Conservation (phyloP, 2,329 filamentous ascomycete genomes). For the Arthrobotrys pseudoclavata region DNA sequence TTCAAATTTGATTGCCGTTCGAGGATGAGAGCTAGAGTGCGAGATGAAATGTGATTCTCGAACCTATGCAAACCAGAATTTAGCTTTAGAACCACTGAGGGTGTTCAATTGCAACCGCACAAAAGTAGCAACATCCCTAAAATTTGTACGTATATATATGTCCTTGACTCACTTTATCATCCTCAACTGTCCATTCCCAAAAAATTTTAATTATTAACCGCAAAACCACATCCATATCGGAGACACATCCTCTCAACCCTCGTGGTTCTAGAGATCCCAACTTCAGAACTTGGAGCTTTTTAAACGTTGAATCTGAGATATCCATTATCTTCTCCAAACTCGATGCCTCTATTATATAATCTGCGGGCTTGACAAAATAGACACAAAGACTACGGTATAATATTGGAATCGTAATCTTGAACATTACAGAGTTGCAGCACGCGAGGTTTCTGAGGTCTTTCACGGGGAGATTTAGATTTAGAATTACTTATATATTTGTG, state of each 20-base stretch:
- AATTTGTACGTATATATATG: too few species aligned
- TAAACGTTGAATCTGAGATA: neutral
- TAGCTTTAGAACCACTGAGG: too few species aligned
- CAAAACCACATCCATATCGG: neutral
- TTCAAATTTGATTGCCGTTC: neutral
- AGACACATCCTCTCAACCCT: neutral
- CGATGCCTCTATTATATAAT: neutral
- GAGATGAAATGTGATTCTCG: neutral
- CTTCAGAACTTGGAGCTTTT: neutral
- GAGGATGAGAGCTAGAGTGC: neutral
- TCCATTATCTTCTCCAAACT: neutral
- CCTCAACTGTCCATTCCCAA: neutral
- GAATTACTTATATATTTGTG: neutral
- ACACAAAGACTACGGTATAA: neutral
- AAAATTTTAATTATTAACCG: neutral
- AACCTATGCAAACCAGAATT: neutral
- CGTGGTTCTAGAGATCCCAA: neutral
- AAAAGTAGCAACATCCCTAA: too few species aligned
- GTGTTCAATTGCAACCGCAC: too few species aligned
- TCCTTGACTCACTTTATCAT: neutral
- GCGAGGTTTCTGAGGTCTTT: neutral
- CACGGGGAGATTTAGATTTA: neutral
- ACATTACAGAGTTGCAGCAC: neutral
- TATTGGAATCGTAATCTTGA: neutral
- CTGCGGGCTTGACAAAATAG: neutral